These are phyloP conservation scores for Fusarium sp. DNA, from an alignment of 2,329 filamentous ascomycete genomes.

Conservation along the genomic window DNA sequence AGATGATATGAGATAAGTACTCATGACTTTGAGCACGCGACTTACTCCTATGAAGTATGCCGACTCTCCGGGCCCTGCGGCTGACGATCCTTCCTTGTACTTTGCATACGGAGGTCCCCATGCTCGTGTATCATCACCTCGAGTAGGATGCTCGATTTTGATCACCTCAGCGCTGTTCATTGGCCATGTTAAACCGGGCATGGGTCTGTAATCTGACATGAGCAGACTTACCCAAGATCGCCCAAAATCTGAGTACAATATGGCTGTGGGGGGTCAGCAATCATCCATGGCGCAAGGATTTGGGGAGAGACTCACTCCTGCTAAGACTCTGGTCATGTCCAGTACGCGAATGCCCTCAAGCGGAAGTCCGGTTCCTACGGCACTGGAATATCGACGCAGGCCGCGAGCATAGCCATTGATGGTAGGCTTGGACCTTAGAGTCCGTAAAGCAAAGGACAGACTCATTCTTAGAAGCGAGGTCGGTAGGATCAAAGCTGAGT, in stretches of 20 bases:
- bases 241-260: constrained; percentile 98
- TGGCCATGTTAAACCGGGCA: constrained; percentile 17
- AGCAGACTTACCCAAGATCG: constrained; percentile 81
- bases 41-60: constrained; percentile 93
- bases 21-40: neutral
- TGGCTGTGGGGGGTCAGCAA: constrained; percentile 67
- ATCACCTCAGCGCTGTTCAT: constrained; percentile 85
- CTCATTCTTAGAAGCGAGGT: constrained; percentile 29
- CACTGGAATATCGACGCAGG: constrained; percentile 48
- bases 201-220: constrained; percentile 1
- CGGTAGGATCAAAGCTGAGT: neutral
- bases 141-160: constrained; percentile 92
- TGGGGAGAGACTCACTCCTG: constrained; percentile 75
- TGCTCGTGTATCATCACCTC: constrained; percentile 92
- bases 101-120: constrained; percentile 96
- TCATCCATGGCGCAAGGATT: neutral
- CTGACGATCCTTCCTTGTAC: constrained; percentile 70
- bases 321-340: constrained; percentile 96
- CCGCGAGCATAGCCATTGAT: constrained; percentile 33
- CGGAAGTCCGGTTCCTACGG: constrained; percentile 61
- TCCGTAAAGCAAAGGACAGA: constrained; percentile 30
- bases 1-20: constrained; percentile 26
- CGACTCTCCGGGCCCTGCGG: constrained; percentile 84
- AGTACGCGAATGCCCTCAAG: constrained; percentile 88
- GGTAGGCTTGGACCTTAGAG: constrained; percentile 30